These are phyloP conservation scores for Phytophthora kernoviae DNA, from an alignment of 352 stramenopile species.

Conservation along the genomic window DNA sequence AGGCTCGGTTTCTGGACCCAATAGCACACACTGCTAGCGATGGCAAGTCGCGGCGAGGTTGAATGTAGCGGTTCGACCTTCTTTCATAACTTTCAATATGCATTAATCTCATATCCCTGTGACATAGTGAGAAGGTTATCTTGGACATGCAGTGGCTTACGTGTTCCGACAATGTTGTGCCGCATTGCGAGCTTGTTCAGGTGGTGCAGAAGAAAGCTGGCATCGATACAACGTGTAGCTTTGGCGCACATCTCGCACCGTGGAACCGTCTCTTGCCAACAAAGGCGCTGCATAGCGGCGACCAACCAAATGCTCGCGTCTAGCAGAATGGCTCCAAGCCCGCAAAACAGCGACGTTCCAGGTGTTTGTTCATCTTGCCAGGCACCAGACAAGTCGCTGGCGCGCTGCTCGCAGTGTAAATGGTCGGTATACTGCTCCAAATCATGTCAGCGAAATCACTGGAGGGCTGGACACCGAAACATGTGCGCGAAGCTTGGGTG, in stretches of 20 bases:
- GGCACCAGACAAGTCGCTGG: constrained; percentile 11
- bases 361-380: constrained; percentile 27
- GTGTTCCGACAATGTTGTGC: too few species aligned
- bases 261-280: constrained; percentile 9
- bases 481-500: constrained; percentile 35
- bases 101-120: background rate
- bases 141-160: background rate
- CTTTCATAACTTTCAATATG: constrained; percentile 26
- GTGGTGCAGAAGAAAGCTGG: too few species aligned
- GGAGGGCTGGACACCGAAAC: constrained; percentile 42
- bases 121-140: too few species aligned
- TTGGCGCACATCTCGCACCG: constrained; percentile 53
- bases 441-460: constrained; percentile 56
- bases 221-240: too few species aligned
- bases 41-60: constrained; percentile 10
- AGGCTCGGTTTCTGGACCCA: constrained; percentile 24
- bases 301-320: constrained; percentile 5
- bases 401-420: constrained; percentile 59
- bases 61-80: constrained; percentile 8
- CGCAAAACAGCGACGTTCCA: constrained; percentile 7
- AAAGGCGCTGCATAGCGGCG: constrained; percentile 6
- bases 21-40: background rate
- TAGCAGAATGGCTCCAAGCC: background rate
- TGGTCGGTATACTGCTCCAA: constrained; percentile 70
- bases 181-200: too few species aligned